These are phyloP conservation scores for Haplosporangium gracile DNA, from an alignment of 192 early-diverging fungal genomes.

Conservation along the genomic window DNA sequence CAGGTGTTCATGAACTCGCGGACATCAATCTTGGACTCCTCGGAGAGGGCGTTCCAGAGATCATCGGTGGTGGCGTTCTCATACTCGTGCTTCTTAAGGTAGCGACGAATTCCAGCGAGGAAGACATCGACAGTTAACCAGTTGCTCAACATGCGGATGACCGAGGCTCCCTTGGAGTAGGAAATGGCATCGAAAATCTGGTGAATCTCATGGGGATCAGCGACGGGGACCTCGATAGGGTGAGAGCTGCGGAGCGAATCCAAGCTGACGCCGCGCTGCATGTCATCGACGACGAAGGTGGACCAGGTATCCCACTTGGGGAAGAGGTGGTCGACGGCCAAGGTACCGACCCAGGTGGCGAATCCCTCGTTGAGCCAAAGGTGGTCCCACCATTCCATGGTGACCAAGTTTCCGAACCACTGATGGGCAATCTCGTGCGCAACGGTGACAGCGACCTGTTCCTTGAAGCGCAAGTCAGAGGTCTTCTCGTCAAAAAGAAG, in stretches of 20 bases:
- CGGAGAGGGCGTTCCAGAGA: conserved; percentile 88
- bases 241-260: conserved; percentile 92
- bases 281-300: conserved; percentile 82
- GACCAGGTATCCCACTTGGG: conserved; percentile 97
- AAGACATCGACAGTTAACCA: conserved; percentile 80
- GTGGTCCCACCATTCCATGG: conserved; percentile 95
- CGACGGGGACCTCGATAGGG: conserved; percentile 92
- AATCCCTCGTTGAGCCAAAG: conserved; percentile 99
- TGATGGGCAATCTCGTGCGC: conserved; percentile 90
- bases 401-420: conserved; percentile 97
- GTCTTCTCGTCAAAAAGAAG: conserved; percentile 87
- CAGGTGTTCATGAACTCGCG: conserved; percentile 88
- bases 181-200: conserved; percentile 98
- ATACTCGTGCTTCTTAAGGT: conserved; percentile 88
- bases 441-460: conserved; percentile 88
- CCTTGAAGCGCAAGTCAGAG: conserved; percentile 81
- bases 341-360: conserved; percentile 94
- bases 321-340: conserved; percentile 90
- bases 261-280: conserved; percentile 80
- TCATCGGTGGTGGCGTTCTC: conserved; percentile 89
- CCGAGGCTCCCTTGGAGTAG: conserved; percentile 91
- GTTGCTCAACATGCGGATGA: conserved; percentile 94
- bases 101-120: conserved; percentile 77
- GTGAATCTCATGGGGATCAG: conserved; percentile 86
- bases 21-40: conserved; percentile 86